These are phyloP conservation scores for Luffa aegyptiaca DNA, from an alignment of 306 rosid species.

Conservation along the genomic window DNA sequence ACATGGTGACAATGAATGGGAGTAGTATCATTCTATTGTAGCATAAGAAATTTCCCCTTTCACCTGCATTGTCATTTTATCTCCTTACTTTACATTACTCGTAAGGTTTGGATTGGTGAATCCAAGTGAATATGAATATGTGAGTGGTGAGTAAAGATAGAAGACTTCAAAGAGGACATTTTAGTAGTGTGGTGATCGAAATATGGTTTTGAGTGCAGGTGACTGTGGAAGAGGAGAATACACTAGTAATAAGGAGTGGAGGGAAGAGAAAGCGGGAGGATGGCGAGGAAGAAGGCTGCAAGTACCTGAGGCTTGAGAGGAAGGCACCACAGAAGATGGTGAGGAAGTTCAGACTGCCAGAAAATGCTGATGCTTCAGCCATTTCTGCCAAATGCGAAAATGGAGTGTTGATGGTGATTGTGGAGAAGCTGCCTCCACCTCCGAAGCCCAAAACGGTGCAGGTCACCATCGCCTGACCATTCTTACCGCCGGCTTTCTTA, in stretches of 20 bases:
- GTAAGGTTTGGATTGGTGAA: too few relatives aligned
- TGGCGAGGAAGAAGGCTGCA: slow-evolving; percentile 5
- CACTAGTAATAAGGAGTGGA: slow-evolving; percentile 6
- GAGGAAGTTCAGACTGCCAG: slow-evolving; percentile 4
- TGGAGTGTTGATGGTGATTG: slow-evolving; percentile 4
- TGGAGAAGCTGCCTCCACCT: slow-evolving; percentile 9
- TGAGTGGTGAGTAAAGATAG: too few relatives aligned
- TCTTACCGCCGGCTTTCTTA: too few relatives aligned
- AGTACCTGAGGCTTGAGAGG: slow-evolving; percentile 9
- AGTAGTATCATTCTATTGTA: background rate
- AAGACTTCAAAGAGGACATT: too few relatives aligned
- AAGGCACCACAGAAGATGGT: background rate
- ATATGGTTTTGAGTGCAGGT: background rate
- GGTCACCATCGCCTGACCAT: background rate
- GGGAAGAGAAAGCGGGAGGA: slow-evolving; percentile 8
- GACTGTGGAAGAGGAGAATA: slow-evolving; percentile 1
- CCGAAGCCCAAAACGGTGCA: slow-evolving; percentile 4
- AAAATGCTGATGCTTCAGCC: background rate
- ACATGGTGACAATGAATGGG: background rate
- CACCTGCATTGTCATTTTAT: too few relatives aligned
- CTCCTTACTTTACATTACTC: too few relatives aligned
- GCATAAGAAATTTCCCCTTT: too few relatives aligned
- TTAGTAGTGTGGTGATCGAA: background rate
- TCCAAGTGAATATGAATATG: too few relatives aligned
- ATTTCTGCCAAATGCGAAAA: slow-evolving; percentile 11